Conservation (phyloP, 2,329 filamentous ascomycete species). For the Pseudophaeomoniella oleicola region DNA sequence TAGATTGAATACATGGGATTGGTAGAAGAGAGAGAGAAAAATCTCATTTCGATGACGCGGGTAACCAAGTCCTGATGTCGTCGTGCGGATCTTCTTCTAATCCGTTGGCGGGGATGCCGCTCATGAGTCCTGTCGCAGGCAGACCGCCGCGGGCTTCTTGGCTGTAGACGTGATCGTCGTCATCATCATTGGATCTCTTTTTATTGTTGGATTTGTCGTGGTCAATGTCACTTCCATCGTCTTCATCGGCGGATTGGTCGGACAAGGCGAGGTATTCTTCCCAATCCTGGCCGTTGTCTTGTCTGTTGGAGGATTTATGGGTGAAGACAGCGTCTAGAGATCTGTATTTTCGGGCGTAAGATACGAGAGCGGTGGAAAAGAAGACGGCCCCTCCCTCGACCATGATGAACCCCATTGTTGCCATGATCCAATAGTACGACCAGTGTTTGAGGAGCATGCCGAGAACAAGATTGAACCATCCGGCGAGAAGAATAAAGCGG, state of each 20-base stretch:
- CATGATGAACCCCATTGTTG: constrained; percentile 8
- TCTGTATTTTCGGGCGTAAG: neutral
- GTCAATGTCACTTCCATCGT: constrained; percentile 5
- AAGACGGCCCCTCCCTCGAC: constrained; percentile 5
- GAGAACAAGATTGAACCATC: constrained; percentile 10
- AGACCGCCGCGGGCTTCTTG: neutral
- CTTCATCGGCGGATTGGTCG: constrained; percentile 10
- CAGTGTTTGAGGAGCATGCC: constrained; percentile 12
- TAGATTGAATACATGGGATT: no score
- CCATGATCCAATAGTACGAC: constrained; percentile 9
- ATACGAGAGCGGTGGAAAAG: constrained; percentile 5
- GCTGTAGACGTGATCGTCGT: constrained; percentile 1
- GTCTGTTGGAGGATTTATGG: constrained; percentile 3
- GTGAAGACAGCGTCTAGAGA: constrained; percentile 3
- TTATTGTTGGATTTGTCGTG: no score
- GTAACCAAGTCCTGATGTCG: neutral
- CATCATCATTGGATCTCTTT: no score
- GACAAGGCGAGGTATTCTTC: constrained; percentile 13
- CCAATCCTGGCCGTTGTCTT: constrained; percentile 6
- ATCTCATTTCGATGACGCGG: no score
- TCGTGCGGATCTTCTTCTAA: neutral
- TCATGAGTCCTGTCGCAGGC: neutral
- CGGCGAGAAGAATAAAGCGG: constrained; percentile 13
- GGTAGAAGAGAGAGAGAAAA: no score
- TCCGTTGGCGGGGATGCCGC: neutral